Percentiles rank a stretch among this genome's conserved stretches.
Evolutionary conservation across 2,329 filamentous ascomycete genomes (phyloP).

Genomic region (Dothiorella sarmentorum): DNA sequence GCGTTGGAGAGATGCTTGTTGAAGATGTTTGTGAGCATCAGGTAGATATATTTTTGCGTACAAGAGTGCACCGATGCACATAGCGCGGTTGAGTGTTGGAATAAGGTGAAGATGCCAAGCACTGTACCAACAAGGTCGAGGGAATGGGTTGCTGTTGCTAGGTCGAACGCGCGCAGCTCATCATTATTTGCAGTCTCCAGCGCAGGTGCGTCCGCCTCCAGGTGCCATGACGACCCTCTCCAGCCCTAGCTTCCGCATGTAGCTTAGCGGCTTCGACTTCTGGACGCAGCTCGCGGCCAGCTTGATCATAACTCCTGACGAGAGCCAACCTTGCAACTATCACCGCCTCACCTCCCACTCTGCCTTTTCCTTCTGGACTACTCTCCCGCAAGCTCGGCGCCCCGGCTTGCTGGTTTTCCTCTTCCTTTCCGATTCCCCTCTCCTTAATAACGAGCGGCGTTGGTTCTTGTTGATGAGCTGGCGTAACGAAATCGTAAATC

Average conservation of each 20-base stretch:
- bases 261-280: slow-evolving; percentile 4
- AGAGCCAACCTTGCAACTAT: slow-evolving; percentile 2
- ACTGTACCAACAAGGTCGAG: too few species aligned
- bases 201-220: too few species aligned
- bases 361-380: slow-evolving; percentile 9
- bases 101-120: too few species aligned
- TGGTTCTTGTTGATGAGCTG: slow-evolving; percentile 31
- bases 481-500: slow-evolving; percentile 28
- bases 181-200: too few species aligned
- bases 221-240: slow-evolving; percentile 8
- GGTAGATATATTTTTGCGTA: too few species aligned
- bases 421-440: slow-evolving; percentile 29
- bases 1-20: too few species aligned
- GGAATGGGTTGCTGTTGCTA: too few species aligned
- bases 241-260: background rate
- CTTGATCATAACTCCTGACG: slow-evolving; percentile 18
- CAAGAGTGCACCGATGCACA: too few species aligned
- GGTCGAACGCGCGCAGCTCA: background rate
- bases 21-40: too few species aligned
- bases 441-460: slow-evolving; percentile 21
- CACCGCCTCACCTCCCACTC: slow-evolving; percentile 12
- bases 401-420: slow-evolving; percentile 26
- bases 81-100: too few species aligned
- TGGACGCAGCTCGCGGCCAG: slow-evolving; percentile 13
- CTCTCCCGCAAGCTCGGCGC: slow-evolving; percentile 17